Conservation (phyloP, 2,329 filamentous ascomycete species). For the Aspergillus tanneri region DNA sequence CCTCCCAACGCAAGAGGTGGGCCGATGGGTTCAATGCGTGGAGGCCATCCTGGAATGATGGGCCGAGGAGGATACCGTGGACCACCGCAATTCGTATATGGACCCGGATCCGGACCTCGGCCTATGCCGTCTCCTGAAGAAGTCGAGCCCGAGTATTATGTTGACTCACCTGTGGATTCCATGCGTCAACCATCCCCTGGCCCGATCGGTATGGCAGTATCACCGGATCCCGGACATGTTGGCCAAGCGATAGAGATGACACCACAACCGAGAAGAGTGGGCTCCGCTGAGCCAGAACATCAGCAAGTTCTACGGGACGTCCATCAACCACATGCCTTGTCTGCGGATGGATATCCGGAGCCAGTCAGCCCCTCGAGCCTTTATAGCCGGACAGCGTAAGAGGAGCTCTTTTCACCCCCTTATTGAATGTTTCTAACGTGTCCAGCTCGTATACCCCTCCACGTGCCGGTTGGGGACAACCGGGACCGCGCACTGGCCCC, state of each 20-base stretch:
- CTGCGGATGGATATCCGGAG: conserved; percentile 25
- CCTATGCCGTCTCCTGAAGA: conserved; percentile 27
- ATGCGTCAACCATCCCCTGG: conserved; percentile 34
- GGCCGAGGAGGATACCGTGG: conserved; percentile 42
- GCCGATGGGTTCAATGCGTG: conserved; percentile 36
- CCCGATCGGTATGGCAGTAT: conserved; percentile 36
- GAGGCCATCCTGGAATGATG: conserved; percentile 43
- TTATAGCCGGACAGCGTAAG: conserved; percentile 74
- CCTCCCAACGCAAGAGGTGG: conserved; percentile 46
- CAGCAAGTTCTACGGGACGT: conserved; percentile 28
- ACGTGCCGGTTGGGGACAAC: conserved; percentile 42
- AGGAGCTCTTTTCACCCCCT: conserved; percentile 15
- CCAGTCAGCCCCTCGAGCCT: conserved; percentile 64
- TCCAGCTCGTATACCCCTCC: conserved; percentile 45
- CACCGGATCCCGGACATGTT: conserved; percentile 43
- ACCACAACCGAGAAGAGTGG: conserved; percentile 55
- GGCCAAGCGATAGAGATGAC: conserved; percentile 80
- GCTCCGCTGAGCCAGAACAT: conserved; percentile 32
- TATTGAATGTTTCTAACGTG: not conserved
- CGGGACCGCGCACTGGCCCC: conserved; percentile 14
- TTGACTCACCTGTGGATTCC: conserved; percentile 20
- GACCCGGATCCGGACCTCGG: conserved; percentile 30
- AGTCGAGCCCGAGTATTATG: conserved; percentile 27
- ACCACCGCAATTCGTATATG: conserved; percentile 54
- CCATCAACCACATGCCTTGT: conserved; percentile 27